These are phyloP conservation scores for Coniochaeta prunicola DNA, from an alignment of 2,329 filamentous ascomycete genomes.

Conservation along the genomic window DNA sequence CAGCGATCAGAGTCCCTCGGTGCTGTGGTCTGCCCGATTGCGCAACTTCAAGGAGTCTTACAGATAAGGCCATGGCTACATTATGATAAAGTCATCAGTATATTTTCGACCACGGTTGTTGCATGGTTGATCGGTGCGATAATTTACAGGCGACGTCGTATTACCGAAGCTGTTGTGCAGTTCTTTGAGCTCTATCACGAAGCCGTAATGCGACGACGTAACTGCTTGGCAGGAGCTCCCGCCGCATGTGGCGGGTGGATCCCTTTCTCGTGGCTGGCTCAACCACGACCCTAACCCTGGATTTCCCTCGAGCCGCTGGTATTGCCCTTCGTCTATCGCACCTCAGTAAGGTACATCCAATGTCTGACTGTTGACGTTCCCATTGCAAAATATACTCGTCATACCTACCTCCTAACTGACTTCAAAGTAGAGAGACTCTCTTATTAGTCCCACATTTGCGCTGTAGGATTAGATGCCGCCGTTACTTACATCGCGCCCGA, in stretches of 20 bases:
- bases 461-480: too few species aligned
- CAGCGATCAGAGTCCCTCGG: neutral
- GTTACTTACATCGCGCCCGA: too few species aligned
- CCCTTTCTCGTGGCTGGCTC: neutral
- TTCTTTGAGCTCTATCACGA: neutral
- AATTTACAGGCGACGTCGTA: neutral
- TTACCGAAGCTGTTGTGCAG: neutral
- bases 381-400: too few species aligned
- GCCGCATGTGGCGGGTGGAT: neutral
- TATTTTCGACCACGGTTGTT: neutral
- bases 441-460: too few species aligned
- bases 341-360: too few species aligned
- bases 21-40: neutral
- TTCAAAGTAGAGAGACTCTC: too few species aligned
- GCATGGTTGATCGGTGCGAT: neutral
- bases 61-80: conserved; percentile 1
- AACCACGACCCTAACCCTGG: neutral
- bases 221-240: neutral
- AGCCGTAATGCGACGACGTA: neutral
- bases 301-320: too few species aligned
- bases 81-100: neutral
- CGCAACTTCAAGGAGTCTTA: neutral
- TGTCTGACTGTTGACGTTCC: too few species aligned
- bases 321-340: too few species aligned
- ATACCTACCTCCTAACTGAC: too few species aligned